Evolutionary conservation across 768 basidiomycete species (phyloP).

Genomic region (Pleurotus platypus): DNA sequence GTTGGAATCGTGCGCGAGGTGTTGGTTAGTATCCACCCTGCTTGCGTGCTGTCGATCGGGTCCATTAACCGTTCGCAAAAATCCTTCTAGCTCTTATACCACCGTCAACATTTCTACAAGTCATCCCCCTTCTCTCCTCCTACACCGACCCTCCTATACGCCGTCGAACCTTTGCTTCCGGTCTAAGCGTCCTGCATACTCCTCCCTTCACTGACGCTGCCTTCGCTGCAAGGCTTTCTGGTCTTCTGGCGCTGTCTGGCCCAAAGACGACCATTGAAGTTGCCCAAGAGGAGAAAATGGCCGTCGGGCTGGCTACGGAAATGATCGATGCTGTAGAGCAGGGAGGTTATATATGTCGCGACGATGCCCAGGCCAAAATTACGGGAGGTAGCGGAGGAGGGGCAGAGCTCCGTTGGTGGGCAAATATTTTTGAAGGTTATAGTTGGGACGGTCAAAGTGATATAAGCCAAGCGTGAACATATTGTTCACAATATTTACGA

Average conservation of each 20-base stretch:
- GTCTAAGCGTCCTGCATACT: conserved; percentile 80
- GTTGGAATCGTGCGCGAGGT: conserved; percentile 92
- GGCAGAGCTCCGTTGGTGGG: conserved; percentile 70
- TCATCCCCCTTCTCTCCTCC: conserved; percentile 60
- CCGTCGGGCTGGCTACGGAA: conserved; percentile 71
- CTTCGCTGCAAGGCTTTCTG: conserved; percentile 65
- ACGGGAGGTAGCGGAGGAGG: conserved; percentile 40
- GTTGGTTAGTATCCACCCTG: conserved; percentile 55
- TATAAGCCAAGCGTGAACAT: no score
- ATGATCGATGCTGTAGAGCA: conserved; percentile 75
- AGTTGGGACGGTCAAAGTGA: conserved; percentile 64
- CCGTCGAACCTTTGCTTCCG: conserved; percentile 66
- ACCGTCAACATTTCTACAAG: conserved; percentile 80
- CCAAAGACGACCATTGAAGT: conserved; percentile 66
- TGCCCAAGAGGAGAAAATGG: conserved; percentile 65
- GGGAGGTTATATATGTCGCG: conserved; percentile 70
- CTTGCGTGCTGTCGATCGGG: background rate
- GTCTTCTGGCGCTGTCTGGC: conserved; percentile 46
- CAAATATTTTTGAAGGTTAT: conserved; percentile 63
- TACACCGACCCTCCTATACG: conserved; percentile 68
- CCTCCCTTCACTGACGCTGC: conserved; percentile 67
- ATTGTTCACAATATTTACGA: no score
- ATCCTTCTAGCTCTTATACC: conserved; percentile 72
- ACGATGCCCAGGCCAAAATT: conserved; percentile 50
- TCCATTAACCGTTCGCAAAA: background rate